Base-by-base conservation (phyloP, 805 yeast species). In the Candida manassasensis region DNA sequence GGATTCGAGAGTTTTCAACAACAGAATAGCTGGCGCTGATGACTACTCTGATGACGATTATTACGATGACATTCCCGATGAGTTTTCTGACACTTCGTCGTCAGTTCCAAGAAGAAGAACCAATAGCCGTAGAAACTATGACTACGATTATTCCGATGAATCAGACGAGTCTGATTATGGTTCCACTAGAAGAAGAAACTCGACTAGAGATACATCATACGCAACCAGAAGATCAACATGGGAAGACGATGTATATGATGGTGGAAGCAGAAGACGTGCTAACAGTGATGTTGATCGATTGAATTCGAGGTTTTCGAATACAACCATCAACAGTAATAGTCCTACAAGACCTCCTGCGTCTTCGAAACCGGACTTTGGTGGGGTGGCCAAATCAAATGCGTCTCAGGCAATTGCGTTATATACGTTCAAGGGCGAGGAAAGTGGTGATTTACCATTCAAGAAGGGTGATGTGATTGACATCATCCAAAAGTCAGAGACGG, bases 391-490 rank as follows among this genome's bases (percentile, higher is more conserved):
- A 31, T 34, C 69, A 11, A 59, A 57, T 27, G 71, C 82, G 4
- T 81, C 77, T 45, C 89, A 87, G 57, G 98, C 96, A 1, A 81
- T 87, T 41, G 98, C 98, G 0, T 67, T 88, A 45, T 90, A 75
- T 61, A 72, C 88, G 2, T 90, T 93, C 59, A 83, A 80, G 34
- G 97, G 97, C 18, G 95, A 89, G 59, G 94, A 90, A 62, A 55
- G 72, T n/a, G 97, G 97, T 4, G 98, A 93, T 59, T 70, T 93
- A 51, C 76, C 95, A 4, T 93, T 93, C 71, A 81, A 77, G 47
- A 93, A 93, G 67, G 98, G 98, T 37, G 98, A 93, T 58, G 83
- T 85, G 11, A 85, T 93, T 47, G 81, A 86, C 28, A 84, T 93
- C 45, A 65, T 85, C 37, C 86, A 88, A 59, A 86, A 84, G 59